Evolutionary conservation across 1,284 basidiomycete species (phyloP), one percentile per base, ranked within the genome.

Genomic region (Peniophora sp.): DNA sequence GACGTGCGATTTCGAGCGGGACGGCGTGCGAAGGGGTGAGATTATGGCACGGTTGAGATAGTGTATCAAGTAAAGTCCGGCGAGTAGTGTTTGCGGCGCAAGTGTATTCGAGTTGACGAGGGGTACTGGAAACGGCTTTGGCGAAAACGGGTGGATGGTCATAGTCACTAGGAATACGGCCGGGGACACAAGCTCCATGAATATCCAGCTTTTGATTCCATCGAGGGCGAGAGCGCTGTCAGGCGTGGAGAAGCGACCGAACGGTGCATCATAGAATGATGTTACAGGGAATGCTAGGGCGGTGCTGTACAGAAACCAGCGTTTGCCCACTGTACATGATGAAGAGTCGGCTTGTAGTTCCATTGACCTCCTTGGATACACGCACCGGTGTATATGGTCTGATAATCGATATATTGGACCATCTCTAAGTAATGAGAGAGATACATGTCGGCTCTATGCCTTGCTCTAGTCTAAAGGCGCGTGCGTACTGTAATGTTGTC

Each of bases 181-280:
- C 6, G 91, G 89, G 2, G 89, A 78, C n/a, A 88, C 74, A 41
- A 89, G 69, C 66, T 96, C 92, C 91, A 95, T 95, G 47, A 78
- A 39, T 23, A 92, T 85, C 91, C 92, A 95, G 27, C 85, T 73
- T 57, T 71, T 74, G 55, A 79, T 74, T 16, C 73, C 72, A 25
- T 69, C 56, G 14, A 51, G 1, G 2, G 50, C 48, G 35, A 53
- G 43, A 20, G 41, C 34, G 43, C 52, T 49, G 35, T 66, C 55
- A 25, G 71, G 63, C 0, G 75, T 76, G 0, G 80, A 63, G 61
- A 94, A 94, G 0, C 86, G 75, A 10, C 92, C 92, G 64, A 92
- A 92, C 0, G 85, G 85, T 1, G 85, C 86, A 56, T 87, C 72
- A 53, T 79, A 56, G 54, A 77, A 57, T 55, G 79, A 67, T 24